Percentiles rank a stretch among this genome's conserved stretches.
These are phyloP conservation scores for Vitis vinifera DNA, from an alignment of 164 flowering plant genomes.

Conservation along the genomic window DNA sequence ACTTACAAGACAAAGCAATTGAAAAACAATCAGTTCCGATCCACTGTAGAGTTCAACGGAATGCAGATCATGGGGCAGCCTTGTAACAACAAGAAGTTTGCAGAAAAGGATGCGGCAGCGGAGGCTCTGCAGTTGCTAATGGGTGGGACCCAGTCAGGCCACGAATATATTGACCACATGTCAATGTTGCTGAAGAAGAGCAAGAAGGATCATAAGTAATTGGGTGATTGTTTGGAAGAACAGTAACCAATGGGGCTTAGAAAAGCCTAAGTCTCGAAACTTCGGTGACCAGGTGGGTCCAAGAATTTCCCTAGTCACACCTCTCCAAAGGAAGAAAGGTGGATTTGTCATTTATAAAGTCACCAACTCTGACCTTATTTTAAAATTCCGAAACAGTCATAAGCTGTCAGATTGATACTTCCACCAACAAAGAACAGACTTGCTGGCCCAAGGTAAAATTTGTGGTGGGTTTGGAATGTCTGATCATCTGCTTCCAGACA, in stretches of 20 bases:
- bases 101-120: slow-evolving; percentile 91
- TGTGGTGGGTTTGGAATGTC: not conserved
- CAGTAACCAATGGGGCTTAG: not conserved
- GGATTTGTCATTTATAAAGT: not conserved
- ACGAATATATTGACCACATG: slow-evolving; percentile 53
- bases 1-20: slow-evolving; percentile 61
- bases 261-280: too few species aligned
- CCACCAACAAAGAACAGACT: not conserved
- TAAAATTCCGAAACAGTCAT: not conserved
- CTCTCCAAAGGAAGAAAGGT: not conserved
- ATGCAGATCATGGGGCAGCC: slow-evolving; percentile 76
- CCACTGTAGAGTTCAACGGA: slow-evolving; percentile 75
- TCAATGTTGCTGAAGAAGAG: slow-evolving; percentile 69
- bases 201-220: slow-evolving; percentile 51
- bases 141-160: slow-evolving; percentile 42
- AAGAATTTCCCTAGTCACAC: too few species aligned
- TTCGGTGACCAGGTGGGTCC: not conserved
- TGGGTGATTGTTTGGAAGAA: not conserved
- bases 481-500: not conserved
- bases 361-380: not conserved
- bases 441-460: not conserved
- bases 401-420: too few species aligned
- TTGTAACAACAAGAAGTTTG: slow-evolving; percentile 76
- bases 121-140: slow-evolving; percentile 77
- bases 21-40: slow-evolving; percentile 57